Evolutionary conservation across 768 basidiomycete species (phyloP), one percentile per base, ranked within the genome.

Genomic region (Leccinum incarnatum): DNA sequence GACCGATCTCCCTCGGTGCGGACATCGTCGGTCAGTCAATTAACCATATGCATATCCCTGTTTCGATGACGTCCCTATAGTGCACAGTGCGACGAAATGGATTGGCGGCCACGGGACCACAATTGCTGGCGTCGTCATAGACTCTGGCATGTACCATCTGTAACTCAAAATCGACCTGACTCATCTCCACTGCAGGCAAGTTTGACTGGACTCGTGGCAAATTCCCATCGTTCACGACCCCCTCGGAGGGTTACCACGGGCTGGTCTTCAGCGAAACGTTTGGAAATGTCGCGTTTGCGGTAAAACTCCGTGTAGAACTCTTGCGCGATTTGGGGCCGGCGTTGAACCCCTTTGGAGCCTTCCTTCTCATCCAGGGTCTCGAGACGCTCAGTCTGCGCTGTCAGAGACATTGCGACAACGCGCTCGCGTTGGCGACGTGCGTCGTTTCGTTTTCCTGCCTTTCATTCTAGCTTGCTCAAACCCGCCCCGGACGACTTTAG

Each of bases 71-170:
- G 36, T 46, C 25, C 2, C 7, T 5, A 14, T 21, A 80, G 81
- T 83, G 0, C 79, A 84, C 64, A 82, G 80, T 30, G 82, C 82
- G 2, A 87, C 85, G 0, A 87, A 88, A 65, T 88, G 86, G 87
- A 83, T 88, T 6, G 78, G 84, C 1, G 84, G 84, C 0, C 84
- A 85, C 52, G 86, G 87, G n/a, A 86, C 84, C 9, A 85, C 83
- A 7, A 81, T 88, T 53, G 86, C 77, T 0, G 87, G 87, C 40
- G 81, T 87, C 15, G 72, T 88, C 29, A 62, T 89, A 25, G 87
- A 88, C 61, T 74, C 76, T 14, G 86, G 85, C 76, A 69, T 30
- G 68, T 72, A 63, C 40, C 63, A 57, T 56, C 11, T 21, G 50
- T 32, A 4, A 51, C 14, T 15, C 7, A 10, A 46, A 4, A 29